Conservation (phyloP, 1,284 basidiomycete genomes). For the Cryptococcus wingfieldii region DNA sequence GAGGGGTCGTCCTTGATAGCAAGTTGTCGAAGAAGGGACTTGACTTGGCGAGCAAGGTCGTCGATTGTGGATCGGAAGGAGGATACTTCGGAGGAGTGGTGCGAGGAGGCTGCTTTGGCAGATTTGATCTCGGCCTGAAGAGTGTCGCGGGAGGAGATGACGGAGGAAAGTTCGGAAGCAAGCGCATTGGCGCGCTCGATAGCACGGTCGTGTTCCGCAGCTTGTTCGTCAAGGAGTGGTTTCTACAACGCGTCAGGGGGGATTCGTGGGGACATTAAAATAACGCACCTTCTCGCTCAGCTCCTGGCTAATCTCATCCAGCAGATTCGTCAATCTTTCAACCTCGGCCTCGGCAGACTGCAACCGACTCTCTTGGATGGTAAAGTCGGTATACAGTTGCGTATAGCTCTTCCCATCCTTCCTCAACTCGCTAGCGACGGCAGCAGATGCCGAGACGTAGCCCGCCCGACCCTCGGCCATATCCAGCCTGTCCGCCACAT, state of each 20-base stretch:
- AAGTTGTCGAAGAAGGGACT: constrained; percentile 70
- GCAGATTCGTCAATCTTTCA: constrained; percentile 69
- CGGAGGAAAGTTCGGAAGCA: constrained; percentile 66
- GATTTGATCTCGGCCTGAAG: constrained; percentile 41
- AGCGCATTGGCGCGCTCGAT: constrained; percentile 72
- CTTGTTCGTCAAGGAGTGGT: constrained; percentile 79
- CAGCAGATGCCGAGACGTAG: constrained; percentile 71
- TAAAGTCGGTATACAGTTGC: constrained; percentile 71
- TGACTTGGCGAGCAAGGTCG: constrained; percentile 83
- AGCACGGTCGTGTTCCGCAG: constrained; percentile 74
- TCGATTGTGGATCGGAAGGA: constrained; percentile 71
- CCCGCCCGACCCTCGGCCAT: constrained; percentile 32
- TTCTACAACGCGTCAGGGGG: constrained; percentile 55
- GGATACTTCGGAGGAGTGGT: constrained; percentile 63
- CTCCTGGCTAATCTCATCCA: constrained; percentile 55
- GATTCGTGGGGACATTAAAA: not conserved
- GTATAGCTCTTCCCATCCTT: constrained; percentile 57
- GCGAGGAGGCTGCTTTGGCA: constrained; percentile 59
- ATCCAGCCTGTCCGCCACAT: constrained; percentile 45
- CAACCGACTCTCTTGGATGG: constrained; percentile 77
- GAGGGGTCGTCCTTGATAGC: constrained; percentile 75
- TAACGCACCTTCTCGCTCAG: constrained; percentile 76
- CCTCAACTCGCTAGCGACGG: constrained; percentile 69
- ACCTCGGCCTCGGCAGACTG: constrained; percentile 72
- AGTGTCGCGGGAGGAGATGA: constrained; percentile 62